A percentile compares a stretch with the other conserved stretches of the same genome.
These are phyloP conservation scores for Blastocladiella britannica DNA, from an alignment of 192 early-diverging fungal genomes.

Conservation along the genomic window DNA sequence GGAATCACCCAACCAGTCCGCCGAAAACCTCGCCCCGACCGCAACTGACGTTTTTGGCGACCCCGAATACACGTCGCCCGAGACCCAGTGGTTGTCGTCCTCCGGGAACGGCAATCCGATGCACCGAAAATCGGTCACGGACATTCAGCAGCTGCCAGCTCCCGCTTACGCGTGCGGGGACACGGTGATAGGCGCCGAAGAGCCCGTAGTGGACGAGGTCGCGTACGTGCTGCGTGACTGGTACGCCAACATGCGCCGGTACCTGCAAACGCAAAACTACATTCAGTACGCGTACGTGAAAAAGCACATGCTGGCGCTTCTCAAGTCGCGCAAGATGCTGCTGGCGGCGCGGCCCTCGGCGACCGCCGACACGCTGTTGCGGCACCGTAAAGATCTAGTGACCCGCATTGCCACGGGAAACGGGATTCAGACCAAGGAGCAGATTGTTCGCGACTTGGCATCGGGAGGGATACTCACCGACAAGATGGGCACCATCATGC, in stretches of 20 bases:
- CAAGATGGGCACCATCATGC: not conserved
- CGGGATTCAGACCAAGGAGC: not conserved
- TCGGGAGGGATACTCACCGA: not conserved
- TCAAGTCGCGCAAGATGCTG: not conserved
- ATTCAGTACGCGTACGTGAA: not conserved
- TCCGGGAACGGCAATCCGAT: no score
- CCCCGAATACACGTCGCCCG: not conserved
- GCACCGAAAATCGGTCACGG: not conserved
- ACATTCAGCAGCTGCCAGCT: not conserved
- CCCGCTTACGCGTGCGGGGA: not conserved
- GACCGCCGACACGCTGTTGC: not conserved
- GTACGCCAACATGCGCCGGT: not conserved
- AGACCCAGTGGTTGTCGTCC: not conserved
- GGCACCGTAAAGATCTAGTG: not conserved
- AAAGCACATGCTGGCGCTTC: not conserved
- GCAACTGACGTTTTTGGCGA: not conserved
- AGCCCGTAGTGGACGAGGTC: not conserved
- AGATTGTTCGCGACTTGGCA: not conserved
- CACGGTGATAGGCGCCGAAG: not conserved
- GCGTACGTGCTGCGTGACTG: not conserved
- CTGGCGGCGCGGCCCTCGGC: no score
- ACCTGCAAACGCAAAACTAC: not conserved
- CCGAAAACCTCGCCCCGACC: not conserved
- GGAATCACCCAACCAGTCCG: not conserved
- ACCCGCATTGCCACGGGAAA: not conserved